Conservation (phyloP, 306 rosid genomes). For the Corylus heterophylla region DNA sequence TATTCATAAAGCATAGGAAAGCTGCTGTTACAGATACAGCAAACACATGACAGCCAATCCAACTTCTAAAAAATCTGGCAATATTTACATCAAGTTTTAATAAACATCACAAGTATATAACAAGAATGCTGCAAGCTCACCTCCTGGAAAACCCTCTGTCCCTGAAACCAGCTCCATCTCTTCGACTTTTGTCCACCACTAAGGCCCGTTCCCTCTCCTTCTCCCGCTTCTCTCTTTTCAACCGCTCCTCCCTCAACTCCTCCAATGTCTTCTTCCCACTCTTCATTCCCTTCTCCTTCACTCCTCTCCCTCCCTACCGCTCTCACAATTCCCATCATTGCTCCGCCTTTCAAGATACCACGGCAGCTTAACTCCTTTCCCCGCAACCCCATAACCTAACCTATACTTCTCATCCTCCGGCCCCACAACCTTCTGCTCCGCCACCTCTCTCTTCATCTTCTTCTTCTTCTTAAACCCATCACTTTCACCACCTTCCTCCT, state of each 20-base stretch:
- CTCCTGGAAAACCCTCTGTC: constrained; percentile 46
- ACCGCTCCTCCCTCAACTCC: constrained; percentile 77
- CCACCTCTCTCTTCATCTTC: constrained; percentile 70
- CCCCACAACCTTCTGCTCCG: constrained; percentile 37
- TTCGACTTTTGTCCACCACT: constrained; percentile 34
- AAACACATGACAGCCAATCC: neutral
- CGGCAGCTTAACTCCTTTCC: constrained; percentile 82
- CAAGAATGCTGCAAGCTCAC: constrained; percentile 29
- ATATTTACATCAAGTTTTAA: neutral
- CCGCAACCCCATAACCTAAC: constrained; percentile 85
- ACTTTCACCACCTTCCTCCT: constrained; percentile 30
- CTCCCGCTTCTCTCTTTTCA: constrained; percentile 75
- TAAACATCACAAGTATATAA: neutral
- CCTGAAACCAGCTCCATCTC: constrained; percentile 29
- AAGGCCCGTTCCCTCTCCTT: constrained; percentile 76
- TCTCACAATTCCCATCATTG: constrained; percentile 28
- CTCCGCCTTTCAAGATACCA: constrained; percentile 72
- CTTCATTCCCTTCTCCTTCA: constrained; percentile 42
- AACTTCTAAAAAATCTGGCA: neutral
- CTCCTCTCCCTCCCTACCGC: constrained; percentile 12
- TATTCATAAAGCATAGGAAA: neutral
- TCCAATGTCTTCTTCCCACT: constrained; percentile 69
- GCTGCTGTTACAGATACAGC: neutral
- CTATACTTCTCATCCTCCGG: constrained; percentile 89
- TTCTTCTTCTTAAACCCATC: constrained; percentile 57